A percentile compares a stretch with the other conserved stretches of the same genome.
These are phyloP conservation scores for Aspergillus clavatus DNA, from an alignment of 2,329 filamentous ascomycete genomes.

Conservation along the genomic window DNA sequence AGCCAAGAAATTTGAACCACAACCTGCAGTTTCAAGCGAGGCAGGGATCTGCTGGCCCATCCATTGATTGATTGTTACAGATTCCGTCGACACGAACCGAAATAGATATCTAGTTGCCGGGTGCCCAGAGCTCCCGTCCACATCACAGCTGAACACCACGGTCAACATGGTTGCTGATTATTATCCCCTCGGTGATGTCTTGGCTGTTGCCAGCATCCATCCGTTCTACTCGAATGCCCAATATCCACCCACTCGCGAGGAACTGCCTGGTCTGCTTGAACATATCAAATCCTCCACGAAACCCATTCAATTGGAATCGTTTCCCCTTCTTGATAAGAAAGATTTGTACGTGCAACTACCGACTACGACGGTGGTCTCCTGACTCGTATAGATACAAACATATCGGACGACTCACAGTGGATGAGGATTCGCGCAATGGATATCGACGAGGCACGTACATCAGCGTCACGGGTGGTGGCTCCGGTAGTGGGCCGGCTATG, in stretches of 20 bases:
- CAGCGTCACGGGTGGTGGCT: slow-evolving; percentile 41
- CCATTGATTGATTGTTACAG: no score
- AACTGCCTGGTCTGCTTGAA: slow-evolving; percentile 1
- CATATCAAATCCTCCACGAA: background rate
- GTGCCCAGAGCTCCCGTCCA: no score
- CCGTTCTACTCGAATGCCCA: slow-evolving; percentile 31
- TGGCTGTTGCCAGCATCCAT: slow-evolving; percentile 33
- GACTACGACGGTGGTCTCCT: background rate
- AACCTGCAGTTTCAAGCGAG: no score
- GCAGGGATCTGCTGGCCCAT: no score
- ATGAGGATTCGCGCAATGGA: slow-evolving; percentile 30
- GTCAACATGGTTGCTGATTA: slow-evolving; percentile 1
- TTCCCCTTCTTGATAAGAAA: slow-evolving; percentile 4
- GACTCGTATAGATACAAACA: slow-evolving; percentile 29
- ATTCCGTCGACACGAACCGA: no score
- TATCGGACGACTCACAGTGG: slow-evolving; percentile 34
- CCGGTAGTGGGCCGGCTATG: slow-evolving; percentile 25
- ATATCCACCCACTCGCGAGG: slow-evolving; percentile 29
- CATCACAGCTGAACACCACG: no score
- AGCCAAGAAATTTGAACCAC: no score
- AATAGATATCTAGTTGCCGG: no score
- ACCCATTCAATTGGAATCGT: background rate
- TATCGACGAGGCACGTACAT: slow-evolving; percentile 39
- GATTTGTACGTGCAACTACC: background rate
- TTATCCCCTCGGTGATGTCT: slow-evolving; percentile 23